These are phyloP conservation scores for Ogataea degrootiae DNA, from an alignment of 805 yeast species.

Conservation along the genomic window DNA sequence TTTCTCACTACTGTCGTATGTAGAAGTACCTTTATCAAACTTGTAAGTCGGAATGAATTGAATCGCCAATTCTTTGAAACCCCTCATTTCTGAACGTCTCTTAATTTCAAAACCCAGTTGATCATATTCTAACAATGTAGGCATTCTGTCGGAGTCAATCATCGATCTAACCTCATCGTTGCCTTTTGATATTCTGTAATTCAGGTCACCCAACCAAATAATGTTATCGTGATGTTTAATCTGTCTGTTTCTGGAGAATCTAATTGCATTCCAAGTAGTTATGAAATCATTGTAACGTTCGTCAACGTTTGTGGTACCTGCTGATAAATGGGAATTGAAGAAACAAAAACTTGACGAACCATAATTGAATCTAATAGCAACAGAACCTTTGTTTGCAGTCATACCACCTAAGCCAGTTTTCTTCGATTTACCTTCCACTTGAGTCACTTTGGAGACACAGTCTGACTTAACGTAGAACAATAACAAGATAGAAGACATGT, in stretches of 20 bases:
- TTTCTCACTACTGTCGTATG: conserved; percentile 86
- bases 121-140: conserved; percentile 59
- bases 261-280: conserved; percentile 67
- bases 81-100: conserved; percentile 65
- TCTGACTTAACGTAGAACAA: conserved; percentile 57
- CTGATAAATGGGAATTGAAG: conserved; percentile 89
- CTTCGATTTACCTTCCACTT: conserved; percentile 90
- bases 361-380: conserved; percentile 81
- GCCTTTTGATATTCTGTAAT: conserved; percentile 68
- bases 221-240: conserved; percentile 80
- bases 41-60: conserved; percentile 88
- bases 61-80: conserved; percentile 71
- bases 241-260: conserved; percentile 72
- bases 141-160: conserved; percentile 41
- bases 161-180: conserved; percentile 69
- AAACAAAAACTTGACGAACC: conserved; percentile 79
- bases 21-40: conserved; percentile 76
- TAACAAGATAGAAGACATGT: conserved; percentile 64
- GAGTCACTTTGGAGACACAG: conserved; percentile 49
- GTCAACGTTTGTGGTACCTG: conserved; percentile 75
- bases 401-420: conserved; percentile 97
- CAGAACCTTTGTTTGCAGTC: conserved; percentile 96
- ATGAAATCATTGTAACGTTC: conserved; percentile 86
- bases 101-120: conserved; percentile 76
- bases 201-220: conserved; percentile 94